Evolutionary conservation across 345 rosid genomes (phyloP).

Genomic region (Eucalyptus regnans): DNA sequence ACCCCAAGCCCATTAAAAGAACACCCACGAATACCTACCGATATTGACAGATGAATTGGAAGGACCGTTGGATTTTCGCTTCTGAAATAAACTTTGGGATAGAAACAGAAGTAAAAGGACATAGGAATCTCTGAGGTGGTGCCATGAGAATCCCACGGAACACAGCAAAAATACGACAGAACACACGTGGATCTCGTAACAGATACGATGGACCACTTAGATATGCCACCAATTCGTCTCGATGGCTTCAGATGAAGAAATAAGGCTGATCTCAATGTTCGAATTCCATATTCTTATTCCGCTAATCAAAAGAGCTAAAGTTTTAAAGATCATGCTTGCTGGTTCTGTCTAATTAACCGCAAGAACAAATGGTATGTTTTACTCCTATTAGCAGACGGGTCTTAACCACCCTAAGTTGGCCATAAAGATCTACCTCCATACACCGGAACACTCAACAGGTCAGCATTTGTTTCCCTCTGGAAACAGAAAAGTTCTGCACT

Average conservation of each 20-base stretch:
- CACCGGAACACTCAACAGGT: neutral
- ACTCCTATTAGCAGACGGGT: neutral
- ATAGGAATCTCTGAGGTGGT: neutral
- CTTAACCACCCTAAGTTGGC: neutral
- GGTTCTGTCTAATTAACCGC: neutral
- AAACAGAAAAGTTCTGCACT: neutral
- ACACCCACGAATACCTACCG: neutral
- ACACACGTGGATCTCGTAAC: neutral
- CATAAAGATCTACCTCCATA: neutral
- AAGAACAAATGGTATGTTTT: neutral
- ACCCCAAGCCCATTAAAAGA: neutral
- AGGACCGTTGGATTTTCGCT: neutral
- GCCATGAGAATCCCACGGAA: neutral
- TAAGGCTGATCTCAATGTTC: neutral
- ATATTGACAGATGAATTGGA: neutral
- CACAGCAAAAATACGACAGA: neutral
- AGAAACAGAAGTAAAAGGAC: neutral
- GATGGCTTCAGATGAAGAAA: neutral
- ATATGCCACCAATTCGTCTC: neutral
- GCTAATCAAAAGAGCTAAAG: neutral
- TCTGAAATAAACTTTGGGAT: neutral
- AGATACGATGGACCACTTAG: neutral
- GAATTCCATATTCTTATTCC: neutral
- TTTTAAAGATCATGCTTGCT: neutral
- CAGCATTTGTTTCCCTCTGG: neutral